Conservation (phyloP, 495 filamentous ascomycete species). For the Podospora anserina region DNA sequence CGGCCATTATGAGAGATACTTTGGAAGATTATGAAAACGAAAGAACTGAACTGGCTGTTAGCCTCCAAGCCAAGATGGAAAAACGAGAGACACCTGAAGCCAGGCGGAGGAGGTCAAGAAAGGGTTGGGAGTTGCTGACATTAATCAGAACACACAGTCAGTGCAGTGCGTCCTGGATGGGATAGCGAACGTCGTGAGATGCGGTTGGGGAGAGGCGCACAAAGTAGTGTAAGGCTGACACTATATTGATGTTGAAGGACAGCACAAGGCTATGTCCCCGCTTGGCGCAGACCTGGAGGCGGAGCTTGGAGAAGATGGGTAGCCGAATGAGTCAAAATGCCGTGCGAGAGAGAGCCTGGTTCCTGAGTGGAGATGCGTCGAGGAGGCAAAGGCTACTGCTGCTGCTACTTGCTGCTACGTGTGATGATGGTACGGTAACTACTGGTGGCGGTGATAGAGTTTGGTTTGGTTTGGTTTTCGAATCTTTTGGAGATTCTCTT, state of each 20-base stretch:
- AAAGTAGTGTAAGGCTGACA: slow-evolving; percentile 23
- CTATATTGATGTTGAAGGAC: slow-evolving; percentile 17
- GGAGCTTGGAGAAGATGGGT: slow-evolving; percentile 8
- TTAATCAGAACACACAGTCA: slow-evolving; percentile 38
- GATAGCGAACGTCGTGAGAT: slow-evolving; percentile 41
- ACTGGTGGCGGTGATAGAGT: background rate
- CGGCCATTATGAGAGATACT: slow-evolving; percentile 61
- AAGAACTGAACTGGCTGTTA: slow-evolving; percentile 34
- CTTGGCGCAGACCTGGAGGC: slow-evolving; percentile 12
- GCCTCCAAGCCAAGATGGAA: background rate
- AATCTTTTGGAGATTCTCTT: slow-evolving; percentile 1
- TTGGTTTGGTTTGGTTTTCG: background rate
- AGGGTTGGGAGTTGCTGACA: slow-evolving; percentile 29
- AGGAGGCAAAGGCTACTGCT: background rate
- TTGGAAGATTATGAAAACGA: slow-evolving; percentile 35
- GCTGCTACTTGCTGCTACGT: background rate
- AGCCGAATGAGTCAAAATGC: slow-evolving; percentile 6
- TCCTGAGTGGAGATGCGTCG: background rate
- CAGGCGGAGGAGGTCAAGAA: background rate
- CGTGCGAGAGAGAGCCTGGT: background rate
- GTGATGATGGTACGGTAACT: background rate
- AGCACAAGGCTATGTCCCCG: slow-evolving; percentile 15
- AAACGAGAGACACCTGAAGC: background rate
- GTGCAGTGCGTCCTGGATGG: slow-evolving; percentile 24
- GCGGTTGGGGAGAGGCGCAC: slow-evolving; percentile 27